A percentile compares a stretch with the other conserved stretches of the same genome.
Conservation (phyloP, 805 yeast genomes). For the Hanseniaspora occidentalis region DNA sequence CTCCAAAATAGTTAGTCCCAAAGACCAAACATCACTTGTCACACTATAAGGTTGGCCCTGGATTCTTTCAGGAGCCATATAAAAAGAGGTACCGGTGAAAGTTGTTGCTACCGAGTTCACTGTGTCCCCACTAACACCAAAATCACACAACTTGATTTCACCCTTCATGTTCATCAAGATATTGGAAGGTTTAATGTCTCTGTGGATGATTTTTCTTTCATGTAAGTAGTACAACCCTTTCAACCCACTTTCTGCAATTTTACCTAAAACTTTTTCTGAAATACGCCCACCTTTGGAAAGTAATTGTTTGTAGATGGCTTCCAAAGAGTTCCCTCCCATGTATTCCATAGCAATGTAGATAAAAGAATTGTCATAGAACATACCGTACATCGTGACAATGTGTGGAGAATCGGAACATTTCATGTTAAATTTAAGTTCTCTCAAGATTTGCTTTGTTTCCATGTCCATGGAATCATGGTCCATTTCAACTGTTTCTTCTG, state of each 20-base stretch:
- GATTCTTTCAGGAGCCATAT: conserved; percentile 98
- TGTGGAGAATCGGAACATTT: conserved; percentile 68
- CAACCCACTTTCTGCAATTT: conserved; percentile 76
- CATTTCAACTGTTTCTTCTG: conserved; percentile 14
- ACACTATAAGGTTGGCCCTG: conserved; percentile 93
- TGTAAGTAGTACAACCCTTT: conserved; percentile 81
- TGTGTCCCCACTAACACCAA: conserved; percentile 96
- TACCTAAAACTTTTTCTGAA: conserved; percentile 86
- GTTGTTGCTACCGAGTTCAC: conserved; percentile 93
- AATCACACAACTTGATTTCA: conserved; percentile 86
- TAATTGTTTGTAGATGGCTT: conserved; percentile 77
- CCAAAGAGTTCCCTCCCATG: conserved; percentile 88
- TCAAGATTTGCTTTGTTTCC: conserved; percentile 78
- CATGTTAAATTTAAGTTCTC: conserved; percentile 77
- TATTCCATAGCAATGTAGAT: conserved; percentile 95
- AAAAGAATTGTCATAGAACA: conserved; percentile 68
- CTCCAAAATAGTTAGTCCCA: conserved; percentile 83
- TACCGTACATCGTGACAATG: conserved; percentile 88
- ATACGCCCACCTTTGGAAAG: conserved; percentile 68
- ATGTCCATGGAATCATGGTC: conserved; percentile 33
- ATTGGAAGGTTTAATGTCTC: conserved; percentile 95
- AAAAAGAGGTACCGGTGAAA: conserved; percentile 92
- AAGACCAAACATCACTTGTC: conserved; percentile 92
- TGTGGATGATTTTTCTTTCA: conserved; percentile 76
- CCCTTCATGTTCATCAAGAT: conserved; percentile 67